Evolutionary conservation across 805 yeast species (phyloP).

Genomic region (Candida glaebosa): DNA sequence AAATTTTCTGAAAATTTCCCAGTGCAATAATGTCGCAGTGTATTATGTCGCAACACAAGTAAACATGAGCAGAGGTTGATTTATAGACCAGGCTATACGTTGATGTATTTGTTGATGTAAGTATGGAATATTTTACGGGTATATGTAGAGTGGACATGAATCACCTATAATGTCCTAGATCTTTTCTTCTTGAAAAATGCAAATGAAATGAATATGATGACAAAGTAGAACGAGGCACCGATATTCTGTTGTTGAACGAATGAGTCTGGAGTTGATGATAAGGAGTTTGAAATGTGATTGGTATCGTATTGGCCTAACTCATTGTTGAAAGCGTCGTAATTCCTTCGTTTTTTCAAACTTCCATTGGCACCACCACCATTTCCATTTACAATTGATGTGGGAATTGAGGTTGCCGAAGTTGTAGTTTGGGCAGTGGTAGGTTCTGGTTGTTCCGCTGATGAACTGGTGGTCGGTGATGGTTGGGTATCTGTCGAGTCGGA

Average conservation of each 20-base stretch:
- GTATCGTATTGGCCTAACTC: neutral
- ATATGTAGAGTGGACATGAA: no score
- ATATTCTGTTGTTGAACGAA: conserved; percentile 11
- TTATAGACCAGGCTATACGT: no score
- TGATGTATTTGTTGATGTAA: no score
- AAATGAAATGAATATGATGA: conserved; percentile 16
- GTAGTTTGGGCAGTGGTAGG: neutral
- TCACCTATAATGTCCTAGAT: neutral
- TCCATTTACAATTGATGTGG: conserved; percentile 19
- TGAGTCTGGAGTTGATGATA: neutral
- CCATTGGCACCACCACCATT: conserved; percentile 3
- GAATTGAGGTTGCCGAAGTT: conserved; percentile 10
- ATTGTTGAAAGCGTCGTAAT: neutral
- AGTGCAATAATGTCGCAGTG: conserved; percentile 3
- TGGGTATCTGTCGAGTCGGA: neutral
- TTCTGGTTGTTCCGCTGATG: neutral
- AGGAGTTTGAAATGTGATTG: neutral
- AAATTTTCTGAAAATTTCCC: conserved; percentile 2
- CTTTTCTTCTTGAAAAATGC: conserved; percentile 13
- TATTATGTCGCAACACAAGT: neutral
- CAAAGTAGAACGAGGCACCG: conserved; percentile 17
- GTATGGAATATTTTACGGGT: no score
- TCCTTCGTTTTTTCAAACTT: neutral
- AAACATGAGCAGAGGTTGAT: no score
- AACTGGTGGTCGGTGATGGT: conserved; percentile 3